phyloP scores from a whole-genome alignment of 257 asterid species.

The Vinca minor region DNA sequence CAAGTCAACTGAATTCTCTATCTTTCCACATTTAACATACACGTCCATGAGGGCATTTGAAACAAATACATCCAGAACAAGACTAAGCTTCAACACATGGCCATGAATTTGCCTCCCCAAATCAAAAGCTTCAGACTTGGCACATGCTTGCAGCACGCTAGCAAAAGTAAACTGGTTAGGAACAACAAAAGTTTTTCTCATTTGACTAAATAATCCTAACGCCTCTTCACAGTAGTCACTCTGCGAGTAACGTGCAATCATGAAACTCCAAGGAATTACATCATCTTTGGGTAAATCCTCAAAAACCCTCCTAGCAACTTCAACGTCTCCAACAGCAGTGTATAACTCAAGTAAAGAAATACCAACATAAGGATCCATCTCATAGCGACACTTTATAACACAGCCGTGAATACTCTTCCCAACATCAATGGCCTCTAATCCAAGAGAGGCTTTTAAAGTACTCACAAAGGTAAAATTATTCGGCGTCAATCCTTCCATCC shows the following conservation, averaged over 20 bases:
- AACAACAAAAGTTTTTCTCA: slow-evolving; percentile 45
- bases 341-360: slow-evolving; percentile 81
- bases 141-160: slow-evolving; percentile 88
- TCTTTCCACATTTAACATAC: slow-evolving; percentile 73
- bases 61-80: slow-evolving; percentile 54
- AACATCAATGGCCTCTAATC: slow-evolving; percentile 35
- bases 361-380: slow-evolving; percentile 70
- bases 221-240: slow-evolving; percentile 62
- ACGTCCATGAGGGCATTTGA: slow-evolving; percentile 86
- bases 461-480: slow-evolving; percentile 80
- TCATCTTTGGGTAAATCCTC: slow-evolving; percentile 69
- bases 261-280: slow-evolving; percentile 93
- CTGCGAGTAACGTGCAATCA: slow-evolving; percentile 88
- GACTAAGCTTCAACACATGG: slow-evolving; percentile 53
- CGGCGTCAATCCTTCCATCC: slow-evolving; percentile 52
- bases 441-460: slow-evolving; percentile 74
- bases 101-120: slow-evolving; percentile 72
- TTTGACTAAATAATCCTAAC: slow-evolving; percentile 46
- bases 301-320: slow-evolving; percentile 60
- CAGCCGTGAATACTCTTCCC: slow-evolving; percentile 75
- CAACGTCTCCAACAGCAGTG: slow-evolving; percentile 53
- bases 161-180: slow-evolving; percentile 89
- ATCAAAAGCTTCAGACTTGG: slow-evolving; percentile 39
- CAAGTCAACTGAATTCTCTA: slow-evolving; percentile 49
- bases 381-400: slow-evolving; percentile 58